Conservation (phyloP, 306 rosid species). For the Quercus cerris region DNA sequence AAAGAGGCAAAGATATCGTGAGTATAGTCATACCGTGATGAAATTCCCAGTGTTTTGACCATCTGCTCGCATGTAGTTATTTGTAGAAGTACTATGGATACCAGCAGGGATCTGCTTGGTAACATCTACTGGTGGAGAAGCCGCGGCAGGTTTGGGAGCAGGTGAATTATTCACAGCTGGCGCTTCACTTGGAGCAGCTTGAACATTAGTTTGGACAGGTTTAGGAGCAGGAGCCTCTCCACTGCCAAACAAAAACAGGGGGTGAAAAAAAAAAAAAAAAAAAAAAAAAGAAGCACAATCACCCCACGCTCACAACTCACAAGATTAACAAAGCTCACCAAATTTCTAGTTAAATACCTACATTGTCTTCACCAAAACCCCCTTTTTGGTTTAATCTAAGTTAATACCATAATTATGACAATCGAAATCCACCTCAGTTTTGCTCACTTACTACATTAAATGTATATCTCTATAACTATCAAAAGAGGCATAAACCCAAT, state of each 20-base stretch:
- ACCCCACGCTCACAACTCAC: too few relatives aligned
- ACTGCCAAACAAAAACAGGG: conserved; percentile 34
- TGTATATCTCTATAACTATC: too few relatives aligned
- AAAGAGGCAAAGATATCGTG: conserved; percentile 9
- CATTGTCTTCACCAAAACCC: too few relatives aligned
- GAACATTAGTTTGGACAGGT: conserved; percentile 48
- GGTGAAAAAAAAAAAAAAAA: too few relatives aligned
- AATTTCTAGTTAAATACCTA: too few relatives aligned
- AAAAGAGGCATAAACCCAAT: too few relatives aligned
- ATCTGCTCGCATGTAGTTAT: conserved; percentile 71
- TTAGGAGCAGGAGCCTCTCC: conserved; percentile 70
- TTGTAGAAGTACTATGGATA: conserved; percentile 72
- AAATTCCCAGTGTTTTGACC: conserved; percentile 98
- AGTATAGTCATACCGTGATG: conserved; percentile 61
- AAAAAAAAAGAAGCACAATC: too few relatives aligned
- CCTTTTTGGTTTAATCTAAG: too few relatives aligned
- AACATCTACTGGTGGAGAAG: conserved; percentile 49
- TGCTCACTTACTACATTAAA: too few relatives aligned
- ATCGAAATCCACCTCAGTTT: too few relatives aligned
- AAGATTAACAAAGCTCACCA: too few relatives aligned
- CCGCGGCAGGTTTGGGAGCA: conserved; percentile 55
- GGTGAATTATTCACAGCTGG: conserved; percentile 41
- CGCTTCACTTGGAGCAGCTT: conserved; percentile 40
- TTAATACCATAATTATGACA: too few relatives aligned
- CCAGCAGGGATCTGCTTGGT: conserved; percentile 89